phyloP scores from a whole-genome alignment of 345 rosid species.

The Mallotus nudiflorus region DNA sequence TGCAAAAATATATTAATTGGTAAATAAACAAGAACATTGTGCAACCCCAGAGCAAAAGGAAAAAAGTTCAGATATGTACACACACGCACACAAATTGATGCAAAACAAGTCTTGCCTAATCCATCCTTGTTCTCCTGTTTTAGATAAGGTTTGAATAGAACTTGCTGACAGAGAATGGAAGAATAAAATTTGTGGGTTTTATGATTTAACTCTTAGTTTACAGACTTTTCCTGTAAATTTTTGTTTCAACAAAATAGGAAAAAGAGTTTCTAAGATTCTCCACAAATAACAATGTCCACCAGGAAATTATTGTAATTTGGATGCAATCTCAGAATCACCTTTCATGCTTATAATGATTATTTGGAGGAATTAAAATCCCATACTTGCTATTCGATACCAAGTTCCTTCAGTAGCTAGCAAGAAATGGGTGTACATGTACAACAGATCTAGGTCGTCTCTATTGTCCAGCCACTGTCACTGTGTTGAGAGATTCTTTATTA shows the following conservation, averaged over 20 bases:
- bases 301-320: not conserved
- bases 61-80: not conserved
- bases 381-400: not conserved
- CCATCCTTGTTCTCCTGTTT: not conserved
- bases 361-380: not conserved
- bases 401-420: not conserved
- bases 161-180: not conserved
- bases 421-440: not conserved
- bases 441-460: not conserved
- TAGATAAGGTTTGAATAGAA: not conserved
- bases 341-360: not conserved
- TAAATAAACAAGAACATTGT: not conserved
- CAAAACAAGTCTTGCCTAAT: not conserved
- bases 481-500: not conserved
- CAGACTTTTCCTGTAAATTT: not conserved
- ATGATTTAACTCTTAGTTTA: not conserved
- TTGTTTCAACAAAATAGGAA: not conserved
- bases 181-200: not conserved
- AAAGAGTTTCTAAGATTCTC: not conserved
- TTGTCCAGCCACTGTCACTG: not conserved
- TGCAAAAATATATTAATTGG: too few species aligned
- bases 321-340: not conserved
- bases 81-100: not conserved
- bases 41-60: not conserved
- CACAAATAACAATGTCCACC: not conserved